Evolutionary conservation across 2,329 filamentous ascomycete species (phyloP), one percentile per base, ranked within the genome.

Genomic region (Fusarium camptoceras): DNA sequence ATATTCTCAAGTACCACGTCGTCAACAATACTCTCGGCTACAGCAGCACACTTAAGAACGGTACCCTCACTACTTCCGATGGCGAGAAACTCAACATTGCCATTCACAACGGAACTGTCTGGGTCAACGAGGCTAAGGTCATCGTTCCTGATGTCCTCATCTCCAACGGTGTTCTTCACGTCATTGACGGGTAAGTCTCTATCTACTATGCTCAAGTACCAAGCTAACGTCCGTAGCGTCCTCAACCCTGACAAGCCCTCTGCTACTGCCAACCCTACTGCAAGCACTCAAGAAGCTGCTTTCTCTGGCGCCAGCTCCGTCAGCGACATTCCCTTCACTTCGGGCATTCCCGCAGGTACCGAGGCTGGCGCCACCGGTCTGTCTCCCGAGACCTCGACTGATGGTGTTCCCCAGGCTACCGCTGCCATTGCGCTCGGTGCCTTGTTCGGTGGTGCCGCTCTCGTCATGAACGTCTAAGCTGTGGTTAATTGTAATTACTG

Each of bases 1-100:
- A 71, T 27, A 83, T 91, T 28, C 79, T 92, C 4, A 76, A 82
- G 30, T 92, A 92, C 78, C 90, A 92, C 74, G 85, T 91, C 41
- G 78, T 91, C 47, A 82, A 83, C 47, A 84, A 84, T 47, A 82
- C 82, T 11, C 83, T 89, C 2, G 72, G 58, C 78, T 82, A 20
- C 47, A 75, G 50, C 69, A 71, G 3, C n/a, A 70, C 63, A 2
- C 76, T 84, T 25, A 46, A 55, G 57, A 69, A 75, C 41, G 56
- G 43, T 12, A 58, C 70, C 1, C 61, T 75, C n/a, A 59, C 37
- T 48, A 69, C 58, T 31, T 55, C 66, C 8, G 67, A 73, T 7
- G 80, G 82, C 3, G 59, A 62, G 11, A 79, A 81, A 46, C 64
- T 88, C 8, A 83, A 78, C 16, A 80, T 88, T 48, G 79, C 77